Evolutionary conservation across 805 yeast genomes (phyloP), one percentile per base, ranked within the genome.

Genomic region (Starmerella gropengiesseri): DNA sequence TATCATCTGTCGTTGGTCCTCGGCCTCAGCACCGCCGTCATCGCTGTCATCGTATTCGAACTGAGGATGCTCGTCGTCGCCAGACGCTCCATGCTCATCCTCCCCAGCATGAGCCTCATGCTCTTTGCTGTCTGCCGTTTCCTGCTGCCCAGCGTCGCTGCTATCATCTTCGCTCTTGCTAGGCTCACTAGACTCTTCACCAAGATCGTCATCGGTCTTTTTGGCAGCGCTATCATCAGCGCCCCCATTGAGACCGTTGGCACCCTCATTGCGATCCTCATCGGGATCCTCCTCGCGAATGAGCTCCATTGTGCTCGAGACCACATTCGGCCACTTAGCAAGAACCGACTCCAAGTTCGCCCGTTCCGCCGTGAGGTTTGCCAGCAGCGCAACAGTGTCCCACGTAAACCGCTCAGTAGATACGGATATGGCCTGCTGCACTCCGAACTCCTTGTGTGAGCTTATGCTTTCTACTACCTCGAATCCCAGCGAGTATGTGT

Each of bases 331-430:
- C 49, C 51, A 50, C 16, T 36, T 18, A n/a, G 31, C 40, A 20
- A 45, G 30, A 5, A 35, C 43, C 3, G 23, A 25, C 8, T 28
- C 41, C 11, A 48, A 18, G 23, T 45, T 37, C 6, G 18, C 39
- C 30, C 14, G 7, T 13, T 29, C 37, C 7, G 45, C 47, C 7
- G 50, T 48, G 7, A 50, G 37, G 26, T 50, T 50, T 11, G 36
- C 43, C 9, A 47, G 40, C 22, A 50, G 14, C 7, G 44, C 40
- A 11, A 48, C 47, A 1, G 46, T 43, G 26, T 48, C 51, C 51
- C 51, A 48, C 2, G 45, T 48, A 25, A 29, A 48, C 17, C 47
- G 49, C 13, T 21, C 25, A 9, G 27, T 35, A 11, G 29, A 29
- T 17, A 45, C 19, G 4, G 19, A 29, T n/a, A n/a, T 12, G n/a